Evolutionary conservation across 2,329 filamentous ascomycete genomes (phyloP).

Genomic region (Pseudogymnoascus sp.): DNA sequence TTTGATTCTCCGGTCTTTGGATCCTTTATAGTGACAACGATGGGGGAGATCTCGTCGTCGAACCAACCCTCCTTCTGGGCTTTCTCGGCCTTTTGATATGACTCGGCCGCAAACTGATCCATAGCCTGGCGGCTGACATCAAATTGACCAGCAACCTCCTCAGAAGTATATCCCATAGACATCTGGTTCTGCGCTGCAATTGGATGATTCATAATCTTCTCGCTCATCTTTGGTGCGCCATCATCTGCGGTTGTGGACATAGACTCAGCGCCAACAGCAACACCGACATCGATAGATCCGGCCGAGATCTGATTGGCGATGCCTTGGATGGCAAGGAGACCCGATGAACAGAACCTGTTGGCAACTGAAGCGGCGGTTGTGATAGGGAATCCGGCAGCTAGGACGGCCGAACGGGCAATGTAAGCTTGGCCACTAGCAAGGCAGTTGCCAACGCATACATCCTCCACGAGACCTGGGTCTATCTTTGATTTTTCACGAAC

Average conservation of each 20-base stretch:
- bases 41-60: constrained; percentile 77
- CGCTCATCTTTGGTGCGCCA: constrained; percentile 82
- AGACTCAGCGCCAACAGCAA: constrained; percentile 92
- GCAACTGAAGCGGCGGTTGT: constrained; percentile 70
- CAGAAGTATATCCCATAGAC: constrained; percentile 86
- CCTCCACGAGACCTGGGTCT: constrained; percentile 78
- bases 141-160: constrained; percentile 84
- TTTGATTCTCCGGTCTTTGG: constrained; percentile 78
- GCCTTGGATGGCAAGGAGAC: constrained; percentile 83
- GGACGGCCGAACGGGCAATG: constrained; percentile 78
- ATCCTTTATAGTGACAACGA: constrained; percentile 75
- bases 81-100: constrained; percentile 77
- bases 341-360: constrained; percentile 91
- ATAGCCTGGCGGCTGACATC: constrained; percentile 62
- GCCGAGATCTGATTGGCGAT: constrained; percentile 84
- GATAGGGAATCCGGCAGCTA: constrained; percentile 84
- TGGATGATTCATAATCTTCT: constrained; percentile 66
- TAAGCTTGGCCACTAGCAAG: constrained; percentile 90
- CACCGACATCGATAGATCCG: constrained; percentile 88
- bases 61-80: constrained; percentile 83
- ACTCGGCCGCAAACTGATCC: constrained; percentile 78
- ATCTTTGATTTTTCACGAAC: constrained; percentile 50
- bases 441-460: constrained; percentile 83
- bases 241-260: constrained; percentile 74
- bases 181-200: constrained; percentile 91